Evolutionary conservation across 768 basidiomycete species (phyloP).

Genomic region (Naganishia kalamii): DNA sequence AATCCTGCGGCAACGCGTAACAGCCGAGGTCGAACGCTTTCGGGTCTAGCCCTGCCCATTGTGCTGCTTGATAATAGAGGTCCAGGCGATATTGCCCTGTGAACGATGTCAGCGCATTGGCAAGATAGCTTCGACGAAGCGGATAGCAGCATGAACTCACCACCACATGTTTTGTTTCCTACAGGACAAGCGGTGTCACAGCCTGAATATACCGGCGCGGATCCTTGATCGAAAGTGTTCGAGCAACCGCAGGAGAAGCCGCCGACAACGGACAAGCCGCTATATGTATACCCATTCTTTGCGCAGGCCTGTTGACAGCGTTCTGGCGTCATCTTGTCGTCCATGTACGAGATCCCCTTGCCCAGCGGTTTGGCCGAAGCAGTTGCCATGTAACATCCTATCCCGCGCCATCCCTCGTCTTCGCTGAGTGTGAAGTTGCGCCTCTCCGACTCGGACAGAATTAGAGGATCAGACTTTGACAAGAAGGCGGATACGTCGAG

Average conservation of each 20-base stretch:
- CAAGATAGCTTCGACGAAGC: no score
- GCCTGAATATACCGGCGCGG: no score
- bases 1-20: background rate
- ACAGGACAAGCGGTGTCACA: no score
- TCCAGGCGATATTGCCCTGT: background rate
- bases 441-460: slow-evolving; percentile 24
- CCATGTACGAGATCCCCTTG: background rate
- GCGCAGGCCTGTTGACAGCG: no score
- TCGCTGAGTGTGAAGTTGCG: slow-evolving; percentile 27
- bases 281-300: no score
- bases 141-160: no score
- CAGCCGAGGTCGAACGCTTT: background rate
- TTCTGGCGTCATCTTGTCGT: background rate
- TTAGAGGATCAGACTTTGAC: background rate
- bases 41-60: background rate
- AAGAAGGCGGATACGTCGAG: slow-evolving; percentile 7
- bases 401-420: background rate
- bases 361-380: background rate
- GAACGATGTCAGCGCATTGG: no score
- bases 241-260: no score
- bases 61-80: background rate
- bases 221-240: no score
- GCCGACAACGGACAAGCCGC: no score
- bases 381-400: background rate
- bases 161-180: no score